phyloP scores from a whole-genome alignment of 1,139 yeast genomes.

The Saccharomyces hybrid region DNA sequence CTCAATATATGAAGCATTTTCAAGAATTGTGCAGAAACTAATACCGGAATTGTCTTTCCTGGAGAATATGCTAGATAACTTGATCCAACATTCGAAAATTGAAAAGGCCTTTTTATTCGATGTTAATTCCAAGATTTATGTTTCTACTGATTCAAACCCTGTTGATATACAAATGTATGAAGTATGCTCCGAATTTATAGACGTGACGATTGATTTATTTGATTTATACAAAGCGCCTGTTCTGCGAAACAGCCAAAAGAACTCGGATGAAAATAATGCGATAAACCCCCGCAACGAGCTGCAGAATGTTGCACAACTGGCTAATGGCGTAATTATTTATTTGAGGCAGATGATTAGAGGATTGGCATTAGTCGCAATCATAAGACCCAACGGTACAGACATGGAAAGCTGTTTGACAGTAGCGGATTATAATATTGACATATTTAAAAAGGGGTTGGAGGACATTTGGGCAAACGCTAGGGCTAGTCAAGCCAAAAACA shows the following conservation, averaged over 20 bases:
- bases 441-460: constrained; percentile 71
- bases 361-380: constrained; percentile 79
- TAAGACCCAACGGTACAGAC: constrained; percentile 53
- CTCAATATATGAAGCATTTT: constrained; percentile 90
- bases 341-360: constrained; percentile 90
- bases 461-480: constrained; percentile 55
- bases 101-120: constrained; percentile 92
- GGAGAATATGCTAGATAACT: constrained; percentile 80
- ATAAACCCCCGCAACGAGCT: constrained; percentile 32
- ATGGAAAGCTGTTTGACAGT: constrained; percentile 57
- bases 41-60: constrained; percentile 82
- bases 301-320: constrained; percentile 65
- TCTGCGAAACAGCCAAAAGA: constrained; percentile 7
- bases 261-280: constrained; percentile 12
- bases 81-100: constrained; percentile 82
- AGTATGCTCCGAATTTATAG: constrained; percentile 94
- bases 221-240: constrained; percentile 48
- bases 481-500: constrained; percentile 2
- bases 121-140: constrained; percentile 86
- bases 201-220: constrained; percentile 83
- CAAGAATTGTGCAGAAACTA: constrained; percentile 83
- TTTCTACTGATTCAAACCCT: constrained; percentile 92
- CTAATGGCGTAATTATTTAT: constrained; percentile 76
- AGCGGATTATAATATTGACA: constrained; percentile 81
- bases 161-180: constrained; percentile 94